Conservation (phyloP, 331 rosid species). For the Rhamnella rubrinervis region DNA sequence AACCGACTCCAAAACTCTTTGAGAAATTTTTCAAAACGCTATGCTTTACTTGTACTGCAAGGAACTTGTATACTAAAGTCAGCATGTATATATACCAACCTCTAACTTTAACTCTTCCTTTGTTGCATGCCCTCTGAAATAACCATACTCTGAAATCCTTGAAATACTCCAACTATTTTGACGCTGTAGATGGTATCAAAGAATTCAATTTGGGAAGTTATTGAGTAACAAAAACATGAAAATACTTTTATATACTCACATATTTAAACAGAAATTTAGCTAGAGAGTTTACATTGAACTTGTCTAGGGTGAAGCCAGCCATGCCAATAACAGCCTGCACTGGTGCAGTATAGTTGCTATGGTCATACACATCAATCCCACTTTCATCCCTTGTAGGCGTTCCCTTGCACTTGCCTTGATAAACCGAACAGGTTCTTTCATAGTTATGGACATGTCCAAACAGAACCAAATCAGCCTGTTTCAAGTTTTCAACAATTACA, state of each 20-base stretch:
- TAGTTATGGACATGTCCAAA: conserved; percentile 86
- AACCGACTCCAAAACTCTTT: not conserved
- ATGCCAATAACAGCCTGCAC: conserved; percentile 84
- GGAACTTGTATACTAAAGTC: no score
- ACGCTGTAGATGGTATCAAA: conserved; percentile 25
- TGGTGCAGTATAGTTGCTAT: conserved; percentile 69
- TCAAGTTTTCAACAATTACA: conserved; percentile 15
- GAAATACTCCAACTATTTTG: conserved; percentile 56
- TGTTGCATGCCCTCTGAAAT: conserved; percentile 65
- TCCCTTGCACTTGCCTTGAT: conserved; percentile 42
- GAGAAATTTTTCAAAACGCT: not conserved
- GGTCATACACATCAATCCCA: conserved; percentile 68
- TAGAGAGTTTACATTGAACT: conserved; percentile 44
- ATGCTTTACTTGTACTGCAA: conserved; percentile 18
- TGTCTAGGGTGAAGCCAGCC: conserved; percentile 81
- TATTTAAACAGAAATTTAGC: not conserved
- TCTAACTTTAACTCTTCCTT: conserved; percentile 45
- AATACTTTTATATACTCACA: conserved; percentile 1
- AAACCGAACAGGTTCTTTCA: conserved; percentile 77
- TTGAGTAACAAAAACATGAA: not conserved
- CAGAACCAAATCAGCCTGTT: conserved; percentile 74
- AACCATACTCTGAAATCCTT: conserved; percentile 64
- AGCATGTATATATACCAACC: conserved; percentile 27
- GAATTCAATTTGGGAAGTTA: not conserved
- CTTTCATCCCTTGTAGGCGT: conserved; percentile 54